A percentile compares a stretch with the other conserved stretches of the same genome.
Conservation (phyloP, 495 filamentous ascomycete species). For the Podospora conica region DNA sequence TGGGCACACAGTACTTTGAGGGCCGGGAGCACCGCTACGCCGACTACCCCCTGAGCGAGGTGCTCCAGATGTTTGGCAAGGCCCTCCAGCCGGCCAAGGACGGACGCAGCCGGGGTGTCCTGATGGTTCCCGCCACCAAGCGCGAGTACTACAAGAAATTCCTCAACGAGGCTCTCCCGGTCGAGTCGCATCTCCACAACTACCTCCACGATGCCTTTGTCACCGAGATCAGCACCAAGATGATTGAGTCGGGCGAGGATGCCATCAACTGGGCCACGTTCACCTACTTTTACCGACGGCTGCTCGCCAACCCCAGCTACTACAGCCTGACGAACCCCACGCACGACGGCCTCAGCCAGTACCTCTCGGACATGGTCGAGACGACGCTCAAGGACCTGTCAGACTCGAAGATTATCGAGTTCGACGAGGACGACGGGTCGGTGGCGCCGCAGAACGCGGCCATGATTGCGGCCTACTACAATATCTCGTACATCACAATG, state of each 20-base stretch:
- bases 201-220: conserved; percentile 96
- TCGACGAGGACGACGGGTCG: conserved; percentile 93
- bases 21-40: conserved; percentile 96
- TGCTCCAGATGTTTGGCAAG: conserved; percentile 99
- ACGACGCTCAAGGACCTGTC: conserved; percentile 83
- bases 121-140: conserved; percentile 92
- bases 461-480: conserved; percentile 98
- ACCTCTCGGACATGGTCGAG: conserved; percentile 93
- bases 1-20: conserved; percentile 99
- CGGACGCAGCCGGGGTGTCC: conserved; percentile 76
- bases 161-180: conserved; percentile 89
- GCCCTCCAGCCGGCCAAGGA: conserved; percentile 71
- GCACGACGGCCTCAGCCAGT: conserved; percentile 87
- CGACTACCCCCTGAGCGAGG: conserved; percentile 90
- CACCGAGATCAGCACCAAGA: conserved; percentile 89
- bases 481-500: conserved; percentile 99
- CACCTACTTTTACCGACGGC: conserved; percentile 95
- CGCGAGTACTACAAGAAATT: conserved; percentile 99
- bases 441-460: conserved; percentile 87
- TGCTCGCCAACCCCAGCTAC: conserved; percentile 96
- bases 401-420: conserved; percentile 92
- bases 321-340: conserved; percentile 86
- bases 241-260: conserved; percentile 91
- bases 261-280: conserved; percentile 98
- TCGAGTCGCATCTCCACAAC: conserved; percentile 87